Conservation (phyloP, 176 grass and related monocot genomes). For the Chloris gayana region DNA sequence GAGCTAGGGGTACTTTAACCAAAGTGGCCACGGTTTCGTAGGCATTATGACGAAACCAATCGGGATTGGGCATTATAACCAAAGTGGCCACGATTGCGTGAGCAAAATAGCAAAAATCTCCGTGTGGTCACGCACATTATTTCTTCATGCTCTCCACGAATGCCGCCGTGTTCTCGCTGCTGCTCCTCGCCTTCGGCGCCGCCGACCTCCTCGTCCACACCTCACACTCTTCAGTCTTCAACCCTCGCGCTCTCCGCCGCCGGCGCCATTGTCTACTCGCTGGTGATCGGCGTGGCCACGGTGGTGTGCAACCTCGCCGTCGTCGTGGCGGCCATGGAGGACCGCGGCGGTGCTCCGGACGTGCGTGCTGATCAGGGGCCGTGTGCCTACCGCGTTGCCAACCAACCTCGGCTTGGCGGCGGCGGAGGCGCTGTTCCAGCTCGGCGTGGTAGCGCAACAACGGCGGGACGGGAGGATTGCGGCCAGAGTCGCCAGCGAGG, state of each 20-base stretch:
- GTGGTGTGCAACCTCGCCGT: constrained; percentile 82
- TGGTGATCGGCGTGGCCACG: constrained; percentile 58
- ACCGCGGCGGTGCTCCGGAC: constrained; percentile 67
- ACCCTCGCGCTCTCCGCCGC: constrained; percentile 60
- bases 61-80: too few species aligned
- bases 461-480: constrained; percentile 32
- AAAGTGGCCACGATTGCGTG: too few species aligned
- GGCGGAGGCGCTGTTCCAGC: constrained; percentile 73
- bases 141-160: constrained; percentile 76
- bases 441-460: constrained; percentile 61
- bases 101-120: too few species aligned
- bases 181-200: constrained; percentile 72
- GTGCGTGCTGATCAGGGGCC: constrained; percentile 51
- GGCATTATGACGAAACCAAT: too few species aligned
- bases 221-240: constrained; percentile 23
- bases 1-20: too few species aligned
- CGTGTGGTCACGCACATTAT: constrained; percentile 80
- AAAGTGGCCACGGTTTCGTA: too few species aligned
- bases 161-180: constrained; percentile 75
- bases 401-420: constrained; percentile 68
- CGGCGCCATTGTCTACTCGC: constrained; percentile 68
- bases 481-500: constrained; percentile 64
- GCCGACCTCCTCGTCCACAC: constrained; percentile 53
- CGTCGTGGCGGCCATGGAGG: constrained; percentile 65
- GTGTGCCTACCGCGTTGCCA: constrained; percentile 57